Percentiles rank a stretch among this genome's conserved stretches.
These are phyloP conservation scores for Entomophthora muscae DNA, from an alignment of 371 early-diverging fungal genomes.

Conservation along the genomic window DNA sequence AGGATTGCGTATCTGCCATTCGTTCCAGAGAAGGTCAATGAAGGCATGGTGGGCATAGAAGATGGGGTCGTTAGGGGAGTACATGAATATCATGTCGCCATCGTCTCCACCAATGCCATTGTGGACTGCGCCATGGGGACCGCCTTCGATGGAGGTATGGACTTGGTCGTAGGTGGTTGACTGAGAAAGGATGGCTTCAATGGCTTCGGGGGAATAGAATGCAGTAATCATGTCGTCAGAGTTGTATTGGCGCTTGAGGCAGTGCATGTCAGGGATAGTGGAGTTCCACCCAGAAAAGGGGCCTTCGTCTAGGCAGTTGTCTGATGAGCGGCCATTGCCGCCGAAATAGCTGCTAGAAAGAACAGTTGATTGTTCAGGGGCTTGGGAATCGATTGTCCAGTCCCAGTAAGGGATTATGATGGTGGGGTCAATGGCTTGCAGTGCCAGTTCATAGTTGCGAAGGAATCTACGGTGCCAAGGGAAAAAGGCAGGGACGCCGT, in stretches of 20 bases:
- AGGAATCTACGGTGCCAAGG: conserved; percentile 7
- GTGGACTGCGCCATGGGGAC: conserved; percentile 2
- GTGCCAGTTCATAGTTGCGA: neutral
- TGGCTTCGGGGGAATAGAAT: neutral
- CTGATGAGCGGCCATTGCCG: neutral
- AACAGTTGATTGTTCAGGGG: neutral
- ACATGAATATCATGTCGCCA: conserved; percentile 23
- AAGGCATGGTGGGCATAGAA: conserved; percentile 37
- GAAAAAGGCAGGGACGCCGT: neutral
- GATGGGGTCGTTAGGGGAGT: no score
- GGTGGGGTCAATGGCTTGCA: conserved; percentile 5
- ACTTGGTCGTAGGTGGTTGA: neutral
- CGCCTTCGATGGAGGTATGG: no score
- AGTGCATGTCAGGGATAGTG: neutral
- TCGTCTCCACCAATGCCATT: conserved; percentile 11
- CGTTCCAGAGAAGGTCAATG: conserved; percentile 29
- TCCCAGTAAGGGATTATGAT: conserved; percentile 9
- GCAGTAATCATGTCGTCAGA: neutral
- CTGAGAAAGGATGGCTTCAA: neutral
- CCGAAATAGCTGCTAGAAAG: neutral
- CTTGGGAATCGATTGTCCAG: no score
- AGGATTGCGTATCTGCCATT: conserved; percentile 21
- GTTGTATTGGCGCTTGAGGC: neutral
- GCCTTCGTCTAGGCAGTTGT: neutral
- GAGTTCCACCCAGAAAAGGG: neutral